Base-by-base conservation (phyloP, 192 early-diverging fungal genomes). In the Podila clonocystis region DNA sequence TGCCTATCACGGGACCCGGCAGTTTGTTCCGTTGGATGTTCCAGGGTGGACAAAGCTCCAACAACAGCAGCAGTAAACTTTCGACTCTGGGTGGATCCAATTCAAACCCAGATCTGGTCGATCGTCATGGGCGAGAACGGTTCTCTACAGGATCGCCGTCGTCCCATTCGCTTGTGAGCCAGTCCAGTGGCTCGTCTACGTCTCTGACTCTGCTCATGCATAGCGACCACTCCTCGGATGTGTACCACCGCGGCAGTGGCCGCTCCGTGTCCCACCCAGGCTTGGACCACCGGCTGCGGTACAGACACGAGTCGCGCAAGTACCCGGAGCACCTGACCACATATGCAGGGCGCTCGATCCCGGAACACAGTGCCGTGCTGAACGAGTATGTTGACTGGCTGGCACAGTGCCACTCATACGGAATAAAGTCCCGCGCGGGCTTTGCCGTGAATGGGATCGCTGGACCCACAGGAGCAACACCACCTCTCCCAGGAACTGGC, bases 341-440 rank as follows among this genome's bases (percentile, higher is more conserved):
- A 0, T 80, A 80, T 61, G 77, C 77, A 30, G 70, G 66, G 45
- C 50, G 77, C 8, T 68, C 77, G 1, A 41, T 80, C 31, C 70
- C 62, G 3, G 77, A 80, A 36, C 70, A 80, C 28, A 59, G 52
- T 19, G 71, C 70, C 4, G 77, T 80, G 0, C 45, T 80, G 33
- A 80, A 80, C 49, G 77, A 80, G 59, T 80, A 80, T 49, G 67
- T 80, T 5, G 77, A 80, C 22, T 80, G 77, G 77, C 41, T 80
- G 58, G 63, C 66, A 29, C 70, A 73, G 45, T 80, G 77, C 29
- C 77, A 73, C 52, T 63, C 70, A 6, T 80, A 80, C 29, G 77
- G 77, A 6, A 68, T 80, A 62, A 80, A 80, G 29, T 48, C 67
- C 0, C 30, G 67, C 3, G 58, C 68, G 30, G 41, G 48, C 28